Conservation (phyloP, 768 basidiomycete genomes). For the Pleurotus tuoliensis region DNA sequence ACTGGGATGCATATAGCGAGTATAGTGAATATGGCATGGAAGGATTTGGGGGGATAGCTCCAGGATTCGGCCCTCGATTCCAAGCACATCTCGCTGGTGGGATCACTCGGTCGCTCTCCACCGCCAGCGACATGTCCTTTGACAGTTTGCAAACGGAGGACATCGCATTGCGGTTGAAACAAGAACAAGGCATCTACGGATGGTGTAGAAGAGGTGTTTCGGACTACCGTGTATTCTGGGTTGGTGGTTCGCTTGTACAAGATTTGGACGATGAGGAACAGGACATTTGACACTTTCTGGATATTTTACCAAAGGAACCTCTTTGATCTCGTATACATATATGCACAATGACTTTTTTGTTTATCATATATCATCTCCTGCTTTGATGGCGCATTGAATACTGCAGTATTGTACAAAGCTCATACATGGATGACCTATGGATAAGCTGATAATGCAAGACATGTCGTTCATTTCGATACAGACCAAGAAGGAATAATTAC, state of each 20-base stretch:
- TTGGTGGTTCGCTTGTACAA: slow-evolving; percentile 52
- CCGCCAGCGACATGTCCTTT: slow-evolving; percentile 39
- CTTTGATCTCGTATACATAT: too few species aligned
- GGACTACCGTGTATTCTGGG: slow-evolving; percentile 83
- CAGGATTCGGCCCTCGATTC: slow-evolving; percentile 16
- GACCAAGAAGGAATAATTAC: background rate
- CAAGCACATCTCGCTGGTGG: slow-evolving; percentile 13
- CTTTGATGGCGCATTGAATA: background rate
- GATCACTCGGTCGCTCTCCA: slow-evolving; percentile 41
- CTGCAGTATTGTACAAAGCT: slow-evolving; percentile 6
- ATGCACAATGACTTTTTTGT: too few species aligned
- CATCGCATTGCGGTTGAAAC: slow-evolving; percentile 37
- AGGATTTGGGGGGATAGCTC: background rate
- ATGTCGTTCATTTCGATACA: background rate
- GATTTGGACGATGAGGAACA: slow-evolving; percentile 25
- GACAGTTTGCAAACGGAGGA: slow-evolving; percentile 54
- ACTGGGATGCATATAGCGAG: slow-evolving; percentile 45
- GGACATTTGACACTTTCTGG: too few species aligned
- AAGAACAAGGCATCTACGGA: slow-evolving; percentile 68
- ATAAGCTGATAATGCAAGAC: background rate
- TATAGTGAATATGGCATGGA: background rate
- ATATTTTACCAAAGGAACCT: too few species aligned
- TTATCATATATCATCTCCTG: background rate
- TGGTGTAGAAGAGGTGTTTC: slow-evolving; percentile 72
- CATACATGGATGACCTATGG: slow-evolving; percentile 3